Evolutionary conservation across 1,139 yeast species (phyloP), one percentile per base, ranked within the genome.

Genomic region (Pichia sp.): DNA sequence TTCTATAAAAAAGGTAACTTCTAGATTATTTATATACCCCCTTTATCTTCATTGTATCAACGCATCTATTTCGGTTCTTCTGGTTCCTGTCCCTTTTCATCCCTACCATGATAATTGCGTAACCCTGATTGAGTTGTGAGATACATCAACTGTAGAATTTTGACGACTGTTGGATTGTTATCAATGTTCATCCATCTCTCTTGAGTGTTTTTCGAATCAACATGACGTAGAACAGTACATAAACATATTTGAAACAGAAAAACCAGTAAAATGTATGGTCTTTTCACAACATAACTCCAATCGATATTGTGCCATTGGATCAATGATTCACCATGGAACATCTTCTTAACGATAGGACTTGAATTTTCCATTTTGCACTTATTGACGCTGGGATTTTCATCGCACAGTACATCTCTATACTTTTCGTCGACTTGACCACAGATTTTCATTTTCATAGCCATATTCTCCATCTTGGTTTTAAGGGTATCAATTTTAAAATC

Each of bases 401-500:
- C 27, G 29, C 27, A 33, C 16, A 38, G 33, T 26, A 32, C 26
- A 9, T 33, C n/a, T 5, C 27, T 36, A 33, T 27, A 28, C 6
- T 34, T 6, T 8, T 27, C 42, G 27, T 11, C 33, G n/a, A 31
- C 10, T 8, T 31, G 10, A 31, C 33, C 33, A 31, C 33, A 31
- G 8, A 32, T 26, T 2, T 41, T 27, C 3, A 39, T 4, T n/a
- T 41, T 37, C 3, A 41, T 40, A 5, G 46, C 37, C 36, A 55
- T 33, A 3, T 42, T 46, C 3, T 49, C 41, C 29, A 60, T 51
- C 11, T 49, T 51, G 4, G 44, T 36, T 23, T 53, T 49, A n/a
- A 60, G 38, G 5, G 55, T 45, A 27, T 47, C 76, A 72, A 50
- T 84, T 72, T 45, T 69, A 49, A 62, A 58, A 39, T 61, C 62